Percentiles rank a stretch among this genome's conserved stretches.
Conservation (phyloP, 768 basidiomycete species). For the Boletus pseudo-olivaceus region DNA sequence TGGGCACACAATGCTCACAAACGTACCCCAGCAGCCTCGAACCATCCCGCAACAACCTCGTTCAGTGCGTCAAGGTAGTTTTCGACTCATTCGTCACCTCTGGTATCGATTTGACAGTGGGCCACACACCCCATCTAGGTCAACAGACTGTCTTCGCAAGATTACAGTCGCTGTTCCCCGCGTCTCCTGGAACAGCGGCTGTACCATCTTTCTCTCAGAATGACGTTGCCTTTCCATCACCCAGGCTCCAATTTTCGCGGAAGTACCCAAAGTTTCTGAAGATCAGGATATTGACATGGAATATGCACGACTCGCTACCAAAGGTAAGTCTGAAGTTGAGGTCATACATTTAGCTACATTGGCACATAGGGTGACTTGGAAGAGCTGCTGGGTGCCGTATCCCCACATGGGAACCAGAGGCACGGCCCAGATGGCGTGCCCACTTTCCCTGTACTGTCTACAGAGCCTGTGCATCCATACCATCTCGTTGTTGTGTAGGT, state of each 20-base stretch:
- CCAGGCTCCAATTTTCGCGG: conserved; percentile 22
- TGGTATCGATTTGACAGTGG: conserved; percentile 1
- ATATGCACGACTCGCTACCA: conserved; percentile 81
- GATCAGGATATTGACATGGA: conserved; percentile 72
- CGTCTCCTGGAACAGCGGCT: conserved; percentile 25
- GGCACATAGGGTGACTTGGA: conserved; percentile 62
- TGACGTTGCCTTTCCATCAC: conserved; percentile 18
- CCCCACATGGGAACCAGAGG: conserved; percentile 34
- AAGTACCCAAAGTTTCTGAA: conserved; percentile 50
- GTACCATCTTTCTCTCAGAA: conserved; percentile 22
- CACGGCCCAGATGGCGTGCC: conserved; percentile 22
- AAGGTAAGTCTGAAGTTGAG: conserved; percentile 44
- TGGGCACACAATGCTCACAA: conserved; percentile 23
- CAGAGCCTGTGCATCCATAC: conserved; percentile 61
- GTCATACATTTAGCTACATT: conserved; percentile 4
- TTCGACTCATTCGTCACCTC: conserved; percentile 5
- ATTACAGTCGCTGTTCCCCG: conserved; percentile 50
- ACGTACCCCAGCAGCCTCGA: conserved; percentile 20
- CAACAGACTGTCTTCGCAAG: conserved; percentile 46
- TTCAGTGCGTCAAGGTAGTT: conserved; percentile 17
- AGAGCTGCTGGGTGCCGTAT: conserved; percentile 65
- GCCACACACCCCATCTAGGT: conserved; percentile 16
- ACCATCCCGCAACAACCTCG: conserved; percentile 13
- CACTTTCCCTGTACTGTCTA: conserved; percentile 45
- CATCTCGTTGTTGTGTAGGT: conserved; percentile 77